These are phyloP conservation scores for Boletus insuetus DNA, from an alignment of 768 basidiomycete genomes.

Conservation along the genomic window DNA sequence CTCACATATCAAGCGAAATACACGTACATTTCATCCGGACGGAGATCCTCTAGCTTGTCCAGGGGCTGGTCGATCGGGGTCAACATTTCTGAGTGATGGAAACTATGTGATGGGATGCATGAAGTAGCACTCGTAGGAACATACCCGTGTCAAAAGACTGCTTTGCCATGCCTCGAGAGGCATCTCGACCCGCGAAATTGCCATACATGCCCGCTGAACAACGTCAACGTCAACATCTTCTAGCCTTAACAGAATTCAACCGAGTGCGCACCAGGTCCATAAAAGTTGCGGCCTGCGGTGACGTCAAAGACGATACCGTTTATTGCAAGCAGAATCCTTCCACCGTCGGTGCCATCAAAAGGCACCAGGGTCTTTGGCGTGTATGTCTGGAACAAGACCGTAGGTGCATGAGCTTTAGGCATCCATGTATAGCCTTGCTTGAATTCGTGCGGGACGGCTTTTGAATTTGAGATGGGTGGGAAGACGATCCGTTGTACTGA, in stretches of 20 bases:
- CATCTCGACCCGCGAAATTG: constrained; percentile 96
- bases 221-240: neutral
- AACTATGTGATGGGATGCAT: neutral
- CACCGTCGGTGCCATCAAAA: constrained; percentile 62
- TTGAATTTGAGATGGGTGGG: constrained; percentile 55
- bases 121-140: constrained; percentile 21
- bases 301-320: constrained; percentile 92
- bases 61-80: constrained; percentile 84
- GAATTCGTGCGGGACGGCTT: constrained; percentile 62
- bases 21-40: constrained; percentile 77
- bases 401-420: constrained; percentile 78
- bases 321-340: constrained; percentile 84
- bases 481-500: constrained; percentile 71
- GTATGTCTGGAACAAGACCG: constrained; percentile 72
- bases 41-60: constrained; percentile 79
- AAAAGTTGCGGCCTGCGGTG: constrained; percentile 83
- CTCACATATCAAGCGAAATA: neutral
- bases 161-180: constrained; percentile 95
- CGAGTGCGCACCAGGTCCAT: constrained; percentile 78
- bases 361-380: constrained; percentile 73
- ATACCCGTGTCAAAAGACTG: constrained; percentile 91
- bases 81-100: constrained; percentile 67
- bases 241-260: neutral
- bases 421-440: constrained; percentile 89
- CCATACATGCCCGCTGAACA: constrained; percentile 88